A percentile compares a stretch with the other conserved stretches of the same genome.
Evolutionary conservation across 1,284 basidiomycete species (phyloP).

Genomic region (Ustilago loliicola): DNA sequence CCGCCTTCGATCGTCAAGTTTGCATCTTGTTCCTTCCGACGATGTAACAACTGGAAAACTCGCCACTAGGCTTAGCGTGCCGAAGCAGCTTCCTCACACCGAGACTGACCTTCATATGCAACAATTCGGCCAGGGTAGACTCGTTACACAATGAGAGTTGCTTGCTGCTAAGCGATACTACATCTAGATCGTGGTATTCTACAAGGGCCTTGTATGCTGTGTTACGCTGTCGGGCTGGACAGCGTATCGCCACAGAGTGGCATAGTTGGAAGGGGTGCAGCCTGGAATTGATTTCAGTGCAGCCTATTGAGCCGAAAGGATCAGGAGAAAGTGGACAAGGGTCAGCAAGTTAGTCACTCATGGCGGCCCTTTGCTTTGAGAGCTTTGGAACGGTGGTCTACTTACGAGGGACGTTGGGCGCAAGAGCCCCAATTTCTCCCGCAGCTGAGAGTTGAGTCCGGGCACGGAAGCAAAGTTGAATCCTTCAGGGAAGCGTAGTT

Average conservation of each 20-base stretch:
- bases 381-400: neutral
- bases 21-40: neutral
- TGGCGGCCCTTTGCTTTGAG: neutral
- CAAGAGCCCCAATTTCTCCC: conserved; percentile 77
- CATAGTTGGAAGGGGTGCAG: conserved; percentile 59
- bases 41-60: neutral
- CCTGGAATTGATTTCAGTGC: conserved; percentile 57
- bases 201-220: neutral
- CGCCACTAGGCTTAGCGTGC: neutral
- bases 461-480: conserved; percentile 79
- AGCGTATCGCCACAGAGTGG: conserved; percentile 56
- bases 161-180: neutral
- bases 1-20: conserved; percentile 39
- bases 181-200: neutral
- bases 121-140: no score
- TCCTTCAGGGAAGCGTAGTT: conserved; percentile 77
- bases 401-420: conserved; percentile 77
- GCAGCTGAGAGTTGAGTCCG: conserved; percentile 82
- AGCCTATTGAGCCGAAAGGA: neutral
- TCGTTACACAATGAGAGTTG: no score
- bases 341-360: neutral
- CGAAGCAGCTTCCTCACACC: neutral
- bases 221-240: conserved; percentile 9
- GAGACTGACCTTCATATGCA: neutral
- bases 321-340: neutral